phyloP scores from a whole-genome alignment of 345 rosid species.

The Clausena lansium region DNA sequence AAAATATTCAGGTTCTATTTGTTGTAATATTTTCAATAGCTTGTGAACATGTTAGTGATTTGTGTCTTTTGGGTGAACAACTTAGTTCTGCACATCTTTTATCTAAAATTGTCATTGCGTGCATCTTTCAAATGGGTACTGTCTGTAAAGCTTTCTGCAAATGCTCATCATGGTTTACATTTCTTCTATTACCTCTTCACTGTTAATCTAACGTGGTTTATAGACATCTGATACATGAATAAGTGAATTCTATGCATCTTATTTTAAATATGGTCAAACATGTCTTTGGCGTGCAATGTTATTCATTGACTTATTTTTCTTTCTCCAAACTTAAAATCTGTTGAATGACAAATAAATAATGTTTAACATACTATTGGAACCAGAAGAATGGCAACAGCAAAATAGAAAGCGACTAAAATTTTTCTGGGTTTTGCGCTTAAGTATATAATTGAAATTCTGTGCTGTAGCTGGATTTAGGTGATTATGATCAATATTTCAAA shows the following conservation, averaged over 20 bases:
- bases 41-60: neutral
- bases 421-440: neutral
- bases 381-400: neutral
- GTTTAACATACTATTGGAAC: neutral
- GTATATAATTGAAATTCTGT: neutral
- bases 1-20: neutral
- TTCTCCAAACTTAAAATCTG: neutral
- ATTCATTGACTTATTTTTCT: neutral
- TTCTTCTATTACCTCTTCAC: neutral
- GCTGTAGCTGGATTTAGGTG: neutral
- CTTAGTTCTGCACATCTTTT: neutral
- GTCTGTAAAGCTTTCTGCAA: neutral
- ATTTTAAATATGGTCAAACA: neutral
- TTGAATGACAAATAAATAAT: neutral
- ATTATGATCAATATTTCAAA: conserved; percentile 2
- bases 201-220: neutral
- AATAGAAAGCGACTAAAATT: neutral
- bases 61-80: neutral
- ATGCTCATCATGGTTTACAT: neutral
- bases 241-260: neutral
- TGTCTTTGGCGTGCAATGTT: neutral
- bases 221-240: neutral
- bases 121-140: neutral
- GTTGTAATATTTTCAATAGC: neutral
- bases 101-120: neutral